Percentiles rank a stretch among this genome's conserved stretches.
Evolutionary conservation across 2,329 filamentous ascomycete genomes (phyloP).

Genomic region (Penicillium sp.): DNA sequence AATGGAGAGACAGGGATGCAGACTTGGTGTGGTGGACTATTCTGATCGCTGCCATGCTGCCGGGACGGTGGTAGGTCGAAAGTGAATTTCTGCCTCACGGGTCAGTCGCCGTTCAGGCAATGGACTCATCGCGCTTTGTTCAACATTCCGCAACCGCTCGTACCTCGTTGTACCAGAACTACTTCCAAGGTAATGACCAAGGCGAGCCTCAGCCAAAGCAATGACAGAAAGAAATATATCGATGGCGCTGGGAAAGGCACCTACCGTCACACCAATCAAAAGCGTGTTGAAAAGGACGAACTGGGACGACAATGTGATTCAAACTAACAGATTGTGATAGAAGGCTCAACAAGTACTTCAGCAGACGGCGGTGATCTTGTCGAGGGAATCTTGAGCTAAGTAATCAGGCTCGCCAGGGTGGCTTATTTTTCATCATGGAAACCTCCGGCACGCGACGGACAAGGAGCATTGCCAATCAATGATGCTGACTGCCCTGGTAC

Average conservation of each 20-base stretch:
- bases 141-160: neutral
- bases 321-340: neutral
- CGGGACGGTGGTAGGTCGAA: too few relatives aligned
- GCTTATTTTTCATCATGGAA: neutral
- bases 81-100: neutral
- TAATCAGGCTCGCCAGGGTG: neutral
- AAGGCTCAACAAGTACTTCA: neutral
- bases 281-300: too few relatives aligned
- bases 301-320: too few relatives aligned
- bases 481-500: neutral
- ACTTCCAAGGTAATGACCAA: too few relatives aligned
- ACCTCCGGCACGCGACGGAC: conserved; percentile 2
- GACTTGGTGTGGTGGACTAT: conserved; percentile 12
- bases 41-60: conserved; percentile 30
- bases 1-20: conserved; percentile 32
- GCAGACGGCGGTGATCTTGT: too few relatives aligned
- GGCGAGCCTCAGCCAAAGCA: neutral
- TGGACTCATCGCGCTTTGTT: too few relatives aligned
- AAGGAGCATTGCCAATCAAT: neutral
- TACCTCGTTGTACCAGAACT: neutral
- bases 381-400: neutral
- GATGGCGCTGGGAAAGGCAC: neutral
- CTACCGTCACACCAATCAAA: neutral
- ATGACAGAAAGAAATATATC: neutral
- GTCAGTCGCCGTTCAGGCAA: neutral